phyloP scores from a whole-genome alignment of 305 asterid species.

The Fraxinus velutina region DNA sequence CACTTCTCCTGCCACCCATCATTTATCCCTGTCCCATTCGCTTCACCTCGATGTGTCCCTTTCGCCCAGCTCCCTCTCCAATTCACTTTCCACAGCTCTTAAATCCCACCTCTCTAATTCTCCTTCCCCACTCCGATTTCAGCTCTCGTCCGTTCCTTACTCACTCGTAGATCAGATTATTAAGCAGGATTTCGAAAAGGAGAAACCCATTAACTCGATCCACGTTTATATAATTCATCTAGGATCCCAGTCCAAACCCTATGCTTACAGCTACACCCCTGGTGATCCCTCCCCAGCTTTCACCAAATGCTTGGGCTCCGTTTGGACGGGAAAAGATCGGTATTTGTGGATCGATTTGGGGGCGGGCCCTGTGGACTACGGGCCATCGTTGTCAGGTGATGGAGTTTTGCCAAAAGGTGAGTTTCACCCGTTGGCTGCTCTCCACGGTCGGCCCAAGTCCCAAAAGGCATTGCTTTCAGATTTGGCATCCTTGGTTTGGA shows the following conservation, averaged over 20 bases:
- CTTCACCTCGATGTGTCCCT: slow-evolving; percentile 56
- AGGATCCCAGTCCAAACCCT: slow-evolving; percentile 53
- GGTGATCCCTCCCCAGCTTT: slow-evolving; percentile 77
- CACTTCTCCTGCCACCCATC: slow-evolving; percentile 37
- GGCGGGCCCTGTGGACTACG: slow-evolving; percentile 96
- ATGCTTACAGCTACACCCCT: slow-evolving; percentile 69
- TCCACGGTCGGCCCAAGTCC: slow-evolving; percentile 81
- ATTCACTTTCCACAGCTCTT: slow-evolving; percentile 45
- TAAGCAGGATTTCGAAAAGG: slow-evolving; percentile 53
- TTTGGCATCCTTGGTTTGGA: slow-evolving; percentile 78
- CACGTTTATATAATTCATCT: slow-evolving; percentile 67
- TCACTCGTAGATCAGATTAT: slow-evolving; percentile 50
- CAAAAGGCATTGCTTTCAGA: slow-evolving; percentile 77
- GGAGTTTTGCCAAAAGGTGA: slow-evolving; percentile 90
- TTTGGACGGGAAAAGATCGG: slow-evolving; percentile 84
- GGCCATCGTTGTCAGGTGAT: slow-evolving; percentile 87
- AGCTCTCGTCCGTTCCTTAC: slow-evolving; percentile 54
- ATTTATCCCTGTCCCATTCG: slow-evolving; percentile 67
- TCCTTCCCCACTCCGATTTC: slow-evolving; percentile 55
- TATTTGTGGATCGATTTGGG: slow-evolving; percentile 91
- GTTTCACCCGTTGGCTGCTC: slow-evolving; percentile 81
- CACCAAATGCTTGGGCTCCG: slow-evolving; percentile 74
- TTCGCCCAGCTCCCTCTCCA: slow-evolving; percentile 45
- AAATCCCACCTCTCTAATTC: slow-evolving; percentile 43
- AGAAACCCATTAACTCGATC: slow-evolving; percentile 49